phyloP scores from a whole-genome alignment of 108 stramenopile species.

The Pseudonitzschia delicatissima region DNA sequence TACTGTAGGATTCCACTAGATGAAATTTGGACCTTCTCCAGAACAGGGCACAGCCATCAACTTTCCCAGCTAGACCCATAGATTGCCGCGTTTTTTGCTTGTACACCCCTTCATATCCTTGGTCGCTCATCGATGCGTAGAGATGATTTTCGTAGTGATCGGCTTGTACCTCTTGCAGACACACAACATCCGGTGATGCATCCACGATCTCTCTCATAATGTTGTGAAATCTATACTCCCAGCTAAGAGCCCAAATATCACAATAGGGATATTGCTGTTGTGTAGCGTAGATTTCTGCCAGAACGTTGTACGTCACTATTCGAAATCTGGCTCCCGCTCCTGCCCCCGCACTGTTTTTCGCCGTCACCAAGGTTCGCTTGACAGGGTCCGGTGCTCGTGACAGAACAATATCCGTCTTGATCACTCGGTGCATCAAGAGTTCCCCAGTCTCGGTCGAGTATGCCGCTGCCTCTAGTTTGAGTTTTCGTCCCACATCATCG shows the following conservation, averaged over 20 bases:
- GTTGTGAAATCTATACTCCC: constrained; percentile 94
- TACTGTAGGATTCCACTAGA: constrained; percentile 92
- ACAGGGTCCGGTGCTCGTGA: constrained; percentile 78
- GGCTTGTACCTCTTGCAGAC: constrained; percentile 98
- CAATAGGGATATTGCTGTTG: constrained; percentile 97
- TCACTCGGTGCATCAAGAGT: constrained; percentile 80
- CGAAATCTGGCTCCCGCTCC: constrained; percentile 85
- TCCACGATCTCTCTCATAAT: constrained; percentile 93
- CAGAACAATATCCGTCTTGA: constrained; percentile 86
- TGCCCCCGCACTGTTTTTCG: constrained; percentile 56
- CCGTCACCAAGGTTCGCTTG: constrained; percentile 71
- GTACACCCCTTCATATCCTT: constrained; percentile 95
- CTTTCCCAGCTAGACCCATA: constrained; percentile 94
- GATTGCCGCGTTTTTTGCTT: constrained; percentile 96
- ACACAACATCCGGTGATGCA: constrained; percentile 93
- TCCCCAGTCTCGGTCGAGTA: constrained; percentile 81
- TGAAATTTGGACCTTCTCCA: constrained; percentile 93
- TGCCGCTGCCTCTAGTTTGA: constrained; percentile 80
- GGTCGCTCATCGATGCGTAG: constrained; percentile 82
- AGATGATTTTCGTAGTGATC: constrained; percentile 94
- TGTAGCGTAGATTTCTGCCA: constrained; percentile 99
- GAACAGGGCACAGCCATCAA: constrained; percentile 99
- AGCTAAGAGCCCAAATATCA: constrained; percentile 93
- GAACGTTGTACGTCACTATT: constrained; percentile 93
- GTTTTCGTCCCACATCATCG: constrained; percentile 75